Base-by-base conservation (phyloP, 129 eudicot species). In the Centaurea solstitialis region DNA sequence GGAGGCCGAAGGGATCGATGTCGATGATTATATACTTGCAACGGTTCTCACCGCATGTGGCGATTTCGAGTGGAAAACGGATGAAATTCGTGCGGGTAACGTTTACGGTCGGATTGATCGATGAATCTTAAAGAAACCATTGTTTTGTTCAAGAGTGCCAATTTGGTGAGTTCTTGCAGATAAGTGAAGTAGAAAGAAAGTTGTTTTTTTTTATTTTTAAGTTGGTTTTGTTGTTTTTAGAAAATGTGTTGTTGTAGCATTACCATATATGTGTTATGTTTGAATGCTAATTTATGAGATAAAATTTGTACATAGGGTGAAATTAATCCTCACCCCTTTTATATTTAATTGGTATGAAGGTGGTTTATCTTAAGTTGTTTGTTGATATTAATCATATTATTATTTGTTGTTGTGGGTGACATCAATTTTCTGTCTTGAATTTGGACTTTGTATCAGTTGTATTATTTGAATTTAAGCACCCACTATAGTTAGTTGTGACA, bases 31-130 rank as follows among this genome's bases (percentile, higher is more conserved):
- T 77, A 82, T 90, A 28, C 89, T 90, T 30, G 78, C 98, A 13
- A 92, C 96, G 0, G 97, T 92, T 86, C 92, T 94, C 30, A 94
- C 90, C 30, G 88, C 93, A 43, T 87, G 97, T 85, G 98, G 94
- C 50, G 96, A 90, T 82, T 77, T 86, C 30, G 93, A 88, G 68
- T 87, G 89, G 84, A 77, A 68, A 21, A 66, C 59, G 10, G 86
- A 92, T 70, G 86, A 61, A 9, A 83, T 20, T 7, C 85, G 11
- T 35, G 80, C 0, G 77, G 73, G 65, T 77, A 77, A 24, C 66
- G 77, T 21, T 78, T 90, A 83, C 81, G 78, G 67, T 50, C 75
- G 33, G 81, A 43, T 74, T 67, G 80, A 79, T 84, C 62, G 22
- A 45, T 80, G 71, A 76, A 2, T 15, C 43, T 9, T 57, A 10